Base-by-base conservation (phyloP, 2,329 filamentous ascomycete species). In the Apiospora pterosperma region DNA sequence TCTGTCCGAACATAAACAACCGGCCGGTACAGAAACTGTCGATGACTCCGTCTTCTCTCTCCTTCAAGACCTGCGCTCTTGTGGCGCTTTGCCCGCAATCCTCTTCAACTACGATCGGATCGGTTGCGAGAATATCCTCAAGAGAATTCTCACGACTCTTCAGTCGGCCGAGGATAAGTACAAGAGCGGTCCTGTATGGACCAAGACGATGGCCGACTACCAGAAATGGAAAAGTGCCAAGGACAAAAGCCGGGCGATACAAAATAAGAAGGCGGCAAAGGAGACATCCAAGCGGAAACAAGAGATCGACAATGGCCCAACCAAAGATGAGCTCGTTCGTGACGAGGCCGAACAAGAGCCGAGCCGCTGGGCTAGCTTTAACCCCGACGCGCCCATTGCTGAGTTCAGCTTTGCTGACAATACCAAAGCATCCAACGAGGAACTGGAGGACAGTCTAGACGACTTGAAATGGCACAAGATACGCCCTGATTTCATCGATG, bases 51-150 rank as follows among this genome's bases (percentile, higher is more conserved):
- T 61, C 34, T 78, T 91, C 21, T 82, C 87, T 1, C 76, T 92
- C 36, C 78, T 90, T 0, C 81, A 79, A 19, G 83, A 88, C 36
- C 80, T 93, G 0, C 84, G 92, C 60, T 78, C 81, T 19, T 85
- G 88, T 64, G 84, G 86, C 63, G 90, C 89, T 0, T 80, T 95
- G 1, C 92, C 91, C 0, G 91, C 89, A 0, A 87, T 95, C 14
- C 75, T 93, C 1, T 95, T 95, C 80, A 92, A 92, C 72, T 95
- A 92, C 69, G 89, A 93, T 68, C 86, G 90, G 59, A 75, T 76
- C 1, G 76, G 79, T 36, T 94, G 92, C 70, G 90, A 93, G 74
- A 74, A 75, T 11, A 84, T 90, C 34, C 83, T 85, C 31, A 69
- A 74, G 28, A 70, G 76, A 0, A 69, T 93, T 0, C 73, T 89